Conservation (phyloP, 176 grass and related monocot species). For the Zea luxurians region DNA sequence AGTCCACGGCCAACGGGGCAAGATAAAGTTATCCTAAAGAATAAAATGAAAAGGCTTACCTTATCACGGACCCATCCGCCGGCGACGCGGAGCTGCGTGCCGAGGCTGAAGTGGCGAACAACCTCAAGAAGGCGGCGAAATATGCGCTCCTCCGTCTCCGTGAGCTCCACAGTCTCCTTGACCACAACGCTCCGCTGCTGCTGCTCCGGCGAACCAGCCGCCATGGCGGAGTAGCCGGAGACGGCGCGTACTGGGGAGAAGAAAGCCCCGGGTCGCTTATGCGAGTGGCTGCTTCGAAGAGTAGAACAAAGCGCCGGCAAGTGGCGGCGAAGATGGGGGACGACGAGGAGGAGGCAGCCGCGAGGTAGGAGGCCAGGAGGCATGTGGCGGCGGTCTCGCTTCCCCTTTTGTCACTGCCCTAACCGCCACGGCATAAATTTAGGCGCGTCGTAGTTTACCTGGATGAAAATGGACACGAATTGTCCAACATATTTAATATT, state of each 20-base stretch:
- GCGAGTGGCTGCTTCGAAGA: not conserved
- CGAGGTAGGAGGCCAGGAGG: constrained; percentile 34
- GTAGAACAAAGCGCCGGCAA: not conserved
- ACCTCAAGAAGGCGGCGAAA: constrained; percentile 75
- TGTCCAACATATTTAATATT: no score
- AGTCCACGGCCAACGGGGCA: not conserved
- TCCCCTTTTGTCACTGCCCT: not conserved
- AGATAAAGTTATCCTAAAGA: not conserved
- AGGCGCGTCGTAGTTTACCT: no score
- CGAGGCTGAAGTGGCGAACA: constrained; percentile 64
- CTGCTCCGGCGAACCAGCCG: constrained; percentile 1
- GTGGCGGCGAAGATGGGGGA: constrained; percentile 9
- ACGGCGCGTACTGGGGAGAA: not conserved
- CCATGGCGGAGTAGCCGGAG: constrained; percentile 33
- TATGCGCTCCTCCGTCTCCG: constrained; percentile 72
- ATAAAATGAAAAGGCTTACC: constrained; percentile 8
- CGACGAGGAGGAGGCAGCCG: constrained; percentile 17
- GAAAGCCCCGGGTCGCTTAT: not conserved
- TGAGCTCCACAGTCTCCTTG: constrained; percentile 67
- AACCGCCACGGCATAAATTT: no score
- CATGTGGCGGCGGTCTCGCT: constrained; percentile 32
- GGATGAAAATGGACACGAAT: no score
- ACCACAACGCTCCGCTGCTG: constrained; percentile 32
- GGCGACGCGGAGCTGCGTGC: constrained; percentile 60
- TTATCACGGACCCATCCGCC: constrained; percentile 66